These are phyloP conservation scores for Beauveria brongniartii DNA, from an alignment of 2,329 filamentous ascomycete species.

Conservation along the genomic window DNA sequence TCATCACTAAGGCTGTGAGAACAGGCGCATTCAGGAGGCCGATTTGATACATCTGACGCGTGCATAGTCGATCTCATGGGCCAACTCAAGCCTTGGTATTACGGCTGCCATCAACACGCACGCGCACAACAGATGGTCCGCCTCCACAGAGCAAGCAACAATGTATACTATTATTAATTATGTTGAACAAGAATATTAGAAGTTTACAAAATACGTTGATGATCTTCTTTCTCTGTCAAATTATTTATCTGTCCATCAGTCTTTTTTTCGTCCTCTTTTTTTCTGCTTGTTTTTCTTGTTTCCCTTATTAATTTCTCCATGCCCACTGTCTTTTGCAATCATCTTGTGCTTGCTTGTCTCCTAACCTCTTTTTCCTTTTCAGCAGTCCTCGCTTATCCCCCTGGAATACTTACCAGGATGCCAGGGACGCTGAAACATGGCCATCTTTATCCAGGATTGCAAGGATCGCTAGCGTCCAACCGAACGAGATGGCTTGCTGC, in stretches of 20 bases:
- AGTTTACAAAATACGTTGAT: neutral
- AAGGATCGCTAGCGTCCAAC: neutral
- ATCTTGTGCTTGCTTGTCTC: too few species aligned
- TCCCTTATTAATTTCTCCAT: neutral
- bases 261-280: neutral
- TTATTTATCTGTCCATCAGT: neutral
- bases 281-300: neutral
- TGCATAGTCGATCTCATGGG: neutral
- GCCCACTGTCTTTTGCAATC: neutral
- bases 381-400: neutral
- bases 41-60: neutral
- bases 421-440: constrained; percentile 1
- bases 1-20: neutral
- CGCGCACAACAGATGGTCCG: neutral
- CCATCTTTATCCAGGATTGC: neutral
- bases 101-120: neutral
- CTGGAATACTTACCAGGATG: neutral
- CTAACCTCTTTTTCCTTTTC: too few species aligned
- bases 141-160: neutral
- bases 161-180: neutral
- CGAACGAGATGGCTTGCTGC: neutral
- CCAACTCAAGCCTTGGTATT: neutral
- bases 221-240: neutral
- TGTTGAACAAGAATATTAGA: neutral
- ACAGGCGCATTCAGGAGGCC: neutral